phyloP scores from a whole-genome alignment of 768 basidiomycete species.

The Russula sp. region DNA sequence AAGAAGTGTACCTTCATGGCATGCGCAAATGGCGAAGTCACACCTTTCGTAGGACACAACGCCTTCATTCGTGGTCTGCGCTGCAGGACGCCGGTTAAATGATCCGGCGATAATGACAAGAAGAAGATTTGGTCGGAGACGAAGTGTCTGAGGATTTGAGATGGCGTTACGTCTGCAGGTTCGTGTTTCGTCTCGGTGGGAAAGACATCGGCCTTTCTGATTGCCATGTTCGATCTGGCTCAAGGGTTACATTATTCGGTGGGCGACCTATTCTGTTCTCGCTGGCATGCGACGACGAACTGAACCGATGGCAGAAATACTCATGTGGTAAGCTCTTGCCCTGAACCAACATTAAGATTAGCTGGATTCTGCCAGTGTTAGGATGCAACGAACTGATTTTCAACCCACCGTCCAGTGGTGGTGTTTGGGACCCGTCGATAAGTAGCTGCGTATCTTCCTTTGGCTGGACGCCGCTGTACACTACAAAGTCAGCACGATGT shows the following conservation, averaged over 20 bases:
- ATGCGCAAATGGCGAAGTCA: constrained; percentile 77
- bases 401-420: constrained; percentile 77
- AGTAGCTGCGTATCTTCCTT: constrained; percentile 70
- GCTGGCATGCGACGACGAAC: constrained; percentile 83
- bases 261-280: constrained; percentile 88
- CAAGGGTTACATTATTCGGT: constrained; percentile 71
- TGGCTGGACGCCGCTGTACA: constrained; percentile 78
- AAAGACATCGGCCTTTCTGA: not conserved
- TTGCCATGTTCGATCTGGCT: constrained; percentile 31
- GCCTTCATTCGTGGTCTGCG: constrained; percentile 90
- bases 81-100: constrained; percentile 77
- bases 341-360: not conserved
- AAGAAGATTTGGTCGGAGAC: constrained; percentile 76
- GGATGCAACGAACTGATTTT: constrained; percentile 80
- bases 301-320: constrained; percentile 92
- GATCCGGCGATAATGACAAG: constrained; percentile 61
- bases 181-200: not conserved
- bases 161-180: constrained; percentile 66
- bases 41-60: constrained; percentile 84
- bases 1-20: constrained; percentile 80
- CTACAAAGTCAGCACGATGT: constrained; percentile 79
- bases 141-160: constrained; percentile 82
- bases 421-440: constrained; percentile 75
- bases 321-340: constrained; percentile 53
- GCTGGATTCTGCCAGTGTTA: constrained; percentile 31